Percentiles rank a stretch among this genome's conserved stretches.
Evolutionary conservation across 768 basidiomycete genomes (phyloP).

Genomic region (Auriscalpium orientale): DNA sequence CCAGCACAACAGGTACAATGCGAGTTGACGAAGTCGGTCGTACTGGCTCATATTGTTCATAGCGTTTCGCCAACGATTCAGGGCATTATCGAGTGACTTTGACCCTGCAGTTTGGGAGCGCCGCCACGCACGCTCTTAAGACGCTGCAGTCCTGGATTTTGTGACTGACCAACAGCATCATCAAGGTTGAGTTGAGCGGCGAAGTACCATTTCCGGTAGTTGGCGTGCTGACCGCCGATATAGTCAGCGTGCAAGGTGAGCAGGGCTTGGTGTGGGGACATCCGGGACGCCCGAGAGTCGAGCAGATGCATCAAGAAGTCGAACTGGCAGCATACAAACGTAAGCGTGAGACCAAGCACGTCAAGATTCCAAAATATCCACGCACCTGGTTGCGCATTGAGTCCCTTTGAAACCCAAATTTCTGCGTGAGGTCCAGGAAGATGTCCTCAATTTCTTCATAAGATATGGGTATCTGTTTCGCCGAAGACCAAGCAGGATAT

Average conservation of each 20-base stretch:
- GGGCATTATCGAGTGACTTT: constrained; percentile 89
- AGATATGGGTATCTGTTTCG: constrained; percentile 91
- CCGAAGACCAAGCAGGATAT: constrained; percentile 93
- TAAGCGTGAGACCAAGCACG: constrained; percentile 1
- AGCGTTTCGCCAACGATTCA: constrained; percentile 93
- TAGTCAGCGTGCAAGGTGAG: constrained; percentile 97
- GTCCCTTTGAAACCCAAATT: constrained; percentile 97
- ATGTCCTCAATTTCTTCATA: constrained; percentile 99
- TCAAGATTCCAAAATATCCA: constrained; percentile 14
- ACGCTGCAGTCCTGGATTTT: constrained; percentile 89
- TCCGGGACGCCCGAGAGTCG: constrained; percentile 95
- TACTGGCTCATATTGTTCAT: constrained; percentile 99
- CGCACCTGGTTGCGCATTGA: constrained; percentile 91
- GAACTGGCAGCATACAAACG: constrained; percentile 43
- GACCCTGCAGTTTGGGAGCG: constrained; percentile 41
- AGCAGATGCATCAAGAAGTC: constrained; percentile 98
- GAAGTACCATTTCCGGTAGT: constrained; percentile 99
- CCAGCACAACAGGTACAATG: constrained; percentile 95
- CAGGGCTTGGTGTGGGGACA: constrained; percentile 94
- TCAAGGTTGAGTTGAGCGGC: constrained; percentile 98
- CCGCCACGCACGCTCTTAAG: constrained; percentile 75
- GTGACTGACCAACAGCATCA: constrained; percentile 92
- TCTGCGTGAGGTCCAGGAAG: constrained; percentile 94
- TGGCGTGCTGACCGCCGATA: constrained; percentile 97
- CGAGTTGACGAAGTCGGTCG: constrained; percentile 93